Base-by-base conservation (phyloP, 208 protist species). In the Crithidia expoeki region DNA sequence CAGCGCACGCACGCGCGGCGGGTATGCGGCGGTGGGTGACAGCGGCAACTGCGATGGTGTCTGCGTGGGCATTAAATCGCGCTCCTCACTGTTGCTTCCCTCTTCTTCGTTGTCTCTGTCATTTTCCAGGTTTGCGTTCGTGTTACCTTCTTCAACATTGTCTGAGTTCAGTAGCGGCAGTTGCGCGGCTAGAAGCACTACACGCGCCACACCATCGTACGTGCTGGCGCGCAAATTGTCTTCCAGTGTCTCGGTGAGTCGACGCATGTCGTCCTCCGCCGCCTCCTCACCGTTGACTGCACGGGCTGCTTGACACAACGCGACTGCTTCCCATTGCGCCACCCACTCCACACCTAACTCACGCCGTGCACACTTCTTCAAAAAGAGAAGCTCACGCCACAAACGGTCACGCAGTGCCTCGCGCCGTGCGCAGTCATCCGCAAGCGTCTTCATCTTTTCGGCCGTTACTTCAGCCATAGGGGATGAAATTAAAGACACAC, bases 311-410 rank as follows among this genome's bases (percentile, higher is more conserved):
- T 32, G 11, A 16, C 61, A 11, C 33, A 77, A 34, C 1, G 64
- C 72, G 0, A 34, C 5, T 0, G 56, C 47, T 42, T 77, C 72
- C 14, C n/a, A 34, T n/a, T 44, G 47, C 27, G 72, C 58, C 49
- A 77, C 40, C 72, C 72, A 77, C 16, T n/a, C 63, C 23, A 46
- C 30, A 1, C 72, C 72, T 14, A 77, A 60, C 55, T 50, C 64
- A 1, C 72, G 72, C 16, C 56, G 63, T 4, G 64, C 64, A 30
- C 74, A 52, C 71, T 84, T 80, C 52, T 83, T 76, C 7, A 89
- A 67, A 61, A 74, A 89, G 17, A 86, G 56, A 0, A 89, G 55
- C 59, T 89, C 80, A 7, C 63, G 74, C 59, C 27, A 60, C 4
- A 89, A 63, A 12, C 59, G 66, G 49, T 77, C 74, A 11, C 72